These are phyloP conservation scores for Diplodia scrobiculata DNA, from an alignment of 2,329 filamentous ascomycete species.

Conservation along the genomic window DNA sequence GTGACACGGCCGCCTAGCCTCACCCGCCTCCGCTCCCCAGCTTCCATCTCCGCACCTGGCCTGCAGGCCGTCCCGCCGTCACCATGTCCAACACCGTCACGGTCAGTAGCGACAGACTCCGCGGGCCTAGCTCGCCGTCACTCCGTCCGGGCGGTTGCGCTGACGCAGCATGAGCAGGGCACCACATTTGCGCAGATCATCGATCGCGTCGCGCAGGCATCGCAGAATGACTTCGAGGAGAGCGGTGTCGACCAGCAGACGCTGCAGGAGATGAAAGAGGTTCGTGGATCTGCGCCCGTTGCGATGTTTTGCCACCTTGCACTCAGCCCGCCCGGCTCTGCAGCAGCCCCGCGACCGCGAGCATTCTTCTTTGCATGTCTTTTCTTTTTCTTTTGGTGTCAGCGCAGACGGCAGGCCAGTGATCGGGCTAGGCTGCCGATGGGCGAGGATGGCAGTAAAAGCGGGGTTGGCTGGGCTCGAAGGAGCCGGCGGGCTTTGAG, in stretches of 20 bases:
- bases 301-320: constrained; percentile 18
- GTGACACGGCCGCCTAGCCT: constrained; percentile 27
- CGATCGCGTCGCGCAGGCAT: constrained; percentile 65
- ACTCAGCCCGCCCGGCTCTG: constrained; percentile 11
- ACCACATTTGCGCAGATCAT: constrained; percentile 88
- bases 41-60: constrained; percentile 23
- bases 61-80: constrained; percentile 29
- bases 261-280: constrained; percentile 82
- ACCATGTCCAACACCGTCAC: constrained; percentile 29
- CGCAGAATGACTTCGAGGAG: constrained; percentile 94
- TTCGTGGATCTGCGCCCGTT: constrained; percentile 55
- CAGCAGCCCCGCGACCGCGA: not conserved
- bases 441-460: constrained; percentile 30
- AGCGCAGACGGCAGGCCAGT: constrained; percentile 24
- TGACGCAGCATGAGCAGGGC: constrained; percentile 54
- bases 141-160: constrained; percentile 25
- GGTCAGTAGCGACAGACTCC: constrained; percentile 26
- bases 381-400: constrained; percentile 14
- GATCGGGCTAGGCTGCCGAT: constrained; percentile 27
- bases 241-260: constrained; percentile 86
- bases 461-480: constrained; percentile 29
- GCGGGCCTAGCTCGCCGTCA: constrained; percentile 3
- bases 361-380: constrained; percentile 4
- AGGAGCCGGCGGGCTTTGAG: constrained; percentile 28
- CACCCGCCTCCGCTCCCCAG: constrained; percentile 26